Percentiles rank a stretch among this genome's conserved stretches.
These are phyloP conservation scores for Mycena metata DNA, from an alignment of 768 basidiomycete species.

Conservation along the genomic window DNA sequence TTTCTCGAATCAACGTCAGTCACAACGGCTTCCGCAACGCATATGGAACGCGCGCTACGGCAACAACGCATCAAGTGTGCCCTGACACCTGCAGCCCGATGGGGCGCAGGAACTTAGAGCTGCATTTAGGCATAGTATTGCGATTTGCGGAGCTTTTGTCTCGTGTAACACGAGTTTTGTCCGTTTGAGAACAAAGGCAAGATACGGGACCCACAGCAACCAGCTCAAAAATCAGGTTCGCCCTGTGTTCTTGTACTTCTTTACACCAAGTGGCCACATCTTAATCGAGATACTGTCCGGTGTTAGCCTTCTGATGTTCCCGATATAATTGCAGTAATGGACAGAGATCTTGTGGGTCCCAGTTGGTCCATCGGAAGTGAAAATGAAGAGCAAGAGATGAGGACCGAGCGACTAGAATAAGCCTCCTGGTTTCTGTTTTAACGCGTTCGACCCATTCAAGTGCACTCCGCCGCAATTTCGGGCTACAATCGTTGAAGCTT, in stretches of 20 bases:
- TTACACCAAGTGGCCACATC: conserved; percentile 23
- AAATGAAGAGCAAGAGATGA: too few species aligned
- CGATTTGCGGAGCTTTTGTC: too few species aligned
- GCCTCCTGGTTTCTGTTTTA: too few species aligned
- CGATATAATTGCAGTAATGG: conserved; percentile 6
- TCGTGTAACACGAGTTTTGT: too few species aligned
- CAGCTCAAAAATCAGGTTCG: not conserved
- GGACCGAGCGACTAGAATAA: too few species aligned
- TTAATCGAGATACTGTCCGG: not conserved
- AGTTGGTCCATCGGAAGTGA: not conserved
- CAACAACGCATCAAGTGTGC: conserved; percentile 8
- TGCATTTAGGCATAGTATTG: too few species aligned
- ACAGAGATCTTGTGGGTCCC: conserved; percentile 30
- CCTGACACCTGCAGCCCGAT: conserved; percentile 17
- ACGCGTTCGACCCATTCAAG: too few species aligned
- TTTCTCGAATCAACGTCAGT: not conserved
- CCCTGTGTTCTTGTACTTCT: conserved; percentile 19
- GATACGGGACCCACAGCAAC: too few species aligned
- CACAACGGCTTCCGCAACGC: not conserved
- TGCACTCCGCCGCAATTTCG: too few species aligned
- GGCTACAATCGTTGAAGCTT: too few species aligned
- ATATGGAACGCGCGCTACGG: conserved; percentile 7
- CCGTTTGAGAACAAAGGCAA: too few species aligned
- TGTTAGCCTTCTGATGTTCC: conserved; percentile 4
- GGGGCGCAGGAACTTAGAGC: conserved; percentile 3